These are phyloP conservation scores for Cordyceps tenuipes DNA, from an alignment of 2,329 filamentous ascomycete species.

Conservation along the genomic window DNA sequence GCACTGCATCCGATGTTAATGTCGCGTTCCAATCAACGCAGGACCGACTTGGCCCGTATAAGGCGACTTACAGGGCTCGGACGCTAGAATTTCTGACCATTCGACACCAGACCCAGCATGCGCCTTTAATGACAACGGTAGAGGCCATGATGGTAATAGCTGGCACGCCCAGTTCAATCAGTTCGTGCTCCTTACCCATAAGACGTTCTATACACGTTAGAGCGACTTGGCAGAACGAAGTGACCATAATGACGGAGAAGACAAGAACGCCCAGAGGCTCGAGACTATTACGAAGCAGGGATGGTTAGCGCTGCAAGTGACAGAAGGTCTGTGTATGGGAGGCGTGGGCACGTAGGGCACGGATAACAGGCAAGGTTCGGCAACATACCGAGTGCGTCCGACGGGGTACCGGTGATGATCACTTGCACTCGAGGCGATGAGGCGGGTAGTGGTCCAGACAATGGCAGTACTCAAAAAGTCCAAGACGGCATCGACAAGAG, in stretches of 20 bases:
- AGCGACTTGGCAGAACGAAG: conserved; percentile 70
- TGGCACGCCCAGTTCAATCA: conserved; percentile 65
- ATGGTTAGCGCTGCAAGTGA: conserved; percentile 15
- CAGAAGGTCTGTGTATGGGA: too few relatives aligned
- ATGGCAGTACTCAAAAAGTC: conserved; percentile 78
- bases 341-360: too few relatives aligned
- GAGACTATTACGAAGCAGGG: conserved; percentile 36
- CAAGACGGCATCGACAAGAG: conserved; percentile 68
- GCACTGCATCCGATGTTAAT: conserved; percentile 25
- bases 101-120: conserved; percentile 82
- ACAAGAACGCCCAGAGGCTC: conserved; percentile 75
- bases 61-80: conserved; percentile 55
- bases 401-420: conserved; percentile 72
- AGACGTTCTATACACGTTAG: conserved; percentile 62
- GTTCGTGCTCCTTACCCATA: conserved; percentile 48
- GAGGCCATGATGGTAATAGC: conserved; percentile 73
- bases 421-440: conserved; percentile 56
- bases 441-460: conserved; percentile 67
- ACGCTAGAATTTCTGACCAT: conserved; percentile 80
- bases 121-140: conserved; percentile 73
- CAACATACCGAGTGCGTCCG: conserved; percentile 51
- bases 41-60: not conserved
- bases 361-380: not conserved
- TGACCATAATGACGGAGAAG: conserved; percentile 81
- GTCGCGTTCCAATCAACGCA: conserved; percentile 14